Percentiles rank a stretch among this genome's conserved stretches.
These are phyloP conservation scores for Pseudozyma hubeiensis DNA, from an alignment of 1,284 basidiomycete genomes.

Conservation along the genomic window DNA sequence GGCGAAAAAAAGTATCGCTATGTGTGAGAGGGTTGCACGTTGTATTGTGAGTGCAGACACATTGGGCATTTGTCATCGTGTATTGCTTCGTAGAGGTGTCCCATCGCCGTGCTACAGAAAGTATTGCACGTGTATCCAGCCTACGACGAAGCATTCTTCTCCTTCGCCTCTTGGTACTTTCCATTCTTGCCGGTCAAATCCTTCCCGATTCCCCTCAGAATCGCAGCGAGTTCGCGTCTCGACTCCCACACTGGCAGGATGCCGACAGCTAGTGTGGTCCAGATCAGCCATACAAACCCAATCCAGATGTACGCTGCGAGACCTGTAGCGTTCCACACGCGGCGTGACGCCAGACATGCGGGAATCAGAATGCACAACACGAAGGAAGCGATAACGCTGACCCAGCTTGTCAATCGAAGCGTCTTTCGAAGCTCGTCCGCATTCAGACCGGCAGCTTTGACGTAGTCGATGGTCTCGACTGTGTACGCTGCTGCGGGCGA, in stretches of 20 bases:
- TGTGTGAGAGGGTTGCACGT: no score
- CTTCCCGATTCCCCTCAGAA: slow-evolving; percentile 74
- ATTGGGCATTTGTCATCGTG: no score
- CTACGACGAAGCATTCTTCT: slow-evolving; percentile 7
- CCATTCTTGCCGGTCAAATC: slow-evolving; percentile 49
- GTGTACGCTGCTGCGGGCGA: slow-evolving; percentile 11
- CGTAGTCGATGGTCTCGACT: slow-evolving; percentile 34
- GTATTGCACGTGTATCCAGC: background rate
- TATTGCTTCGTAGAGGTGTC: no score
- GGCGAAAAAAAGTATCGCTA: no score
- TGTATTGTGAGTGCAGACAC: no score
- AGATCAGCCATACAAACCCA: slow-evolving; percentile 85
- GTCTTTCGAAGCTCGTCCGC: slow-evolving; percentile 44
- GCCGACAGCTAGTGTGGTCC: slow-evolving; percentile 76
- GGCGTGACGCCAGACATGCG: slow-evolving; percentile 49
- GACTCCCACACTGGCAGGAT: slow-evolving; percentile 88
- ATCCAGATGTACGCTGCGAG: slow-evolving; percentile 64
- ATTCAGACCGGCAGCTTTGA: slow-evolving; percentile 55
- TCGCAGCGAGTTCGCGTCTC: slow-evolving; percentile 75
- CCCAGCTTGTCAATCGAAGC: slow-evolving; percentile 35
- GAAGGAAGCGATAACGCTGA: slow-evolving; percentile 49
- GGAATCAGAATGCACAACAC: slow-evolving; percentile 60
- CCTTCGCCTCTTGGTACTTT: slow-evolving; percentile 12
- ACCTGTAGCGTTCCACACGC: slow-evolving; percentile 56
- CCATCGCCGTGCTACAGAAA: no score